Evolutionary conservation across 106 monocot genomes (phyloP).

Genomic region (Allium cepa): DNA sequence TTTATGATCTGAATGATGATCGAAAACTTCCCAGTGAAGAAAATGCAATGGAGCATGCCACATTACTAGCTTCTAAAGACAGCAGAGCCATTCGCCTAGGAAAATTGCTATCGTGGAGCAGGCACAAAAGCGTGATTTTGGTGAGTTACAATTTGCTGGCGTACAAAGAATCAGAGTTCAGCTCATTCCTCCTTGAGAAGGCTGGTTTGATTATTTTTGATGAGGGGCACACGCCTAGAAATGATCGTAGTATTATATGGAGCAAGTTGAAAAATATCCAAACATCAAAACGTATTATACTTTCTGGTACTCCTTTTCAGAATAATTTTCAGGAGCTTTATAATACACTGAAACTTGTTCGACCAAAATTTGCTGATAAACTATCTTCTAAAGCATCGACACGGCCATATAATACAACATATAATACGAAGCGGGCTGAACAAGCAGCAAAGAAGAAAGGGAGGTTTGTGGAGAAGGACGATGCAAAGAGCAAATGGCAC

Average conservation of each 20-base stretch:
- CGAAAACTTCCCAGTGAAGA: constrained; percentile 36
- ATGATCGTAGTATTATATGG: constrained; percentile 45
- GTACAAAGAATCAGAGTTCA: constrained; percentile 1
- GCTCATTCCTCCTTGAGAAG: constrained; percentile 28
- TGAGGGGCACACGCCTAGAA: constrained; percentile 82
- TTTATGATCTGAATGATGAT: too few species aligned
- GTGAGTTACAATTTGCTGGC: constrained; percentile 47
- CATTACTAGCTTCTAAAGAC: constrained; percentile 13
- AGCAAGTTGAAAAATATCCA: constrained; percentile 33
- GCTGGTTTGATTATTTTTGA: constrained; percentile 66
- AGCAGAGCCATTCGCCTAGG: constrained; percentile 2
- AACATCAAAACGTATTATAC: constrained; percentile 51
- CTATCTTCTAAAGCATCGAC: not conserved
- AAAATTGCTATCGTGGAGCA: constrained; percentile 33
- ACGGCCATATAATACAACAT: not conserved
- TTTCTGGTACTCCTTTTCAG: constrained; percentile 87
- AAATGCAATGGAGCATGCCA: constrained; percentile 8
- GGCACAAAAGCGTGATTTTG: constrained; percentile 34
- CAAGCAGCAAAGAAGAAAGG: not conserved
- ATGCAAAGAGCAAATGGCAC: constrained; percentile 29
- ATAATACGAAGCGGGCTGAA: too few species aligned
- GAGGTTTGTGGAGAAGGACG: constrained; percentile 14
- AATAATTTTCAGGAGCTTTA: constrained; percentile 76
- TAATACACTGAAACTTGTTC: constrained; percentile 54
- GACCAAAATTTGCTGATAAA: constrained; percentile 44